phyloP scores from a whole-genome alignment of 306 rosid genomes.

The Fragaria vesca region DNA sequence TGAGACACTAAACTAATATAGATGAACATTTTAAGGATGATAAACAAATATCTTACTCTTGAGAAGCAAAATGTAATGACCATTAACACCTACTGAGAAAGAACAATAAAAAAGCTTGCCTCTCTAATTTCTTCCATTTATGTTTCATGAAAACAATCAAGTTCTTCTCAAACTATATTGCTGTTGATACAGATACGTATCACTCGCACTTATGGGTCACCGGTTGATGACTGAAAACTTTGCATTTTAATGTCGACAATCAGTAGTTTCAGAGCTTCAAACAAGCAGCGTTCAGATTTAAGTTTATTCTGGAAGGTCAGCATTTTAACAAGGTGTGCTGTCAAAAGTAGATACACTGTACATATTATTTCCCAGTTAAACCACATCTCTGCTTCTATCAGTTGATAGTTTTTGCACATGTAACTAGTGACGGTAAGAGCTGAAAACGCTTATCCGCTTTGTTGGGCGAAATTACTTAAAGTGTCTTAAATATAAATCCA shows the following conservation, averaged over 20 bases:
- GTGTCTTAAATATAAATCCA: not conserved
- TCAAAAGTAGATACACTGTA: not conserved
- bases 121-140: not conserved
- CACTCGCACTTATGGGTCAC: conserved; percentile 48
- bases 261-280: conserved; percentile 3
- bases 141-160: not conserved
- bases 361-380: not conserved
- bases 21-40: conserved; percentile 1
- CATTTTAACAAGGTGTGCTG: not conserved
- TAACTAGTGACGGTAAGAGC: not conserved
- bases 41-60: too few species aligned
- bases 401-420: not conserved
- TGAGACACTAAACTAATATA: not conserved
- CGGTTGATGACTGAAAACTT: conserved; percentile 39
- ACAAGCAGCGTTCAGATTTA: conserved; percentile 1
- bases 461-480: not conserved
- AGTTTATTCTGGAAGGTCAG: not conserved
- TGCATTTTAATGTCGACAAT: not conserved
- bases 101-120: not conserved
- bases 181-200: conserved; percentile 60
- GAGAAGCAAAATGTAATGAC: not conserved
- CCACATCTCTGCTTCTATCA: not conserved
- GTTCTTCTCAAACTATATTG: not conserved
- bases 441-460: not conserved
- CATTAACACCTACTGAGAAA: not conserved